A percentile compares a stretch with the other conserved stretches of the same genome.
Evolutionary conservation across 2,329 filamentous ascomycete species (phyloP).

Genomic region (Alternaria triticina): DNA sequence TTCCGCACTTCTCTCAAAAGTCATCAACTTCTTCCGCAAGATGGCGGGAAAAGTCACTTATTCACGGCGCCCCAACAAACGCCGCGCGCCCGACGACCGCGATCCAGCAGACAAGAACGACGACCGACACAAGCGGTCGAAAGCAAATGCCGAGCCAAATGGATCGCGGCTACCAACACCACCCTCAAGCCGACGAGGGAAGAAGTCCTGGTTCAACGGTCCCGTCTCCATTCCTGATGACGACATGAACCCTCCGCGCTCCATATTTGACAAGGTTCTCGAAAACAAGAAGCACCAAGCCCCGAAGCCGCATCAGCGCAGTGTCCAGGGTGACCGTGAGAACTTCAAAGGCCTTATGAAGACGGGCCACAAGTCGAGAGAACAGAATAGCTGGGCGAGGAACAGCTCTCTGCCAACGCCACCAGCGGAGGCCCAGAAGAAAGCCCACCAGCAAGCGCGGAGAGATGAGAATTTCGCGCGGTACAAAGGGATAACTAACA

Average conservation of each 20-base stretch:
- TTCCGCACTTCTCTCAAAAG: slow-evolving; percentile 11
- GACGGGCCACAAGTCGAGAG: slow-evolving; percentile 5
- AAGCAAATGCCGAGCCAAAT: slow-evolving; percentile 14
- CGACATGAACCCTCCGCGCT: slow-evolving; percentile 9
- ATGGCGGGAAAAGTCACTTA: slow-evolving; percentile 29
- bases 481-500: not conserved
- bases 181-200: not conserved
- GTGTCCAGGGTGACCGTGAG: slow-evolving; percentile 16
- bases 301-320: slow-evolving; percentile 6
- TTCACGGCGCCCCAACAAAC: slow-evolving; percentile 22
- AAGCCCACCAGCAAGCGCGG: slow-evolving; percentile 8
- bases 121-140: slow-evolving; percentile 22
- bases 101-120: slow-evolving; percentile 13
- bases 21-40: slow-evolving; percentile 7
- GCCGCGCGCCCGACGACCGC: slow-evolving; percentile 7
- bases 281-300: slow-evolving; percentile 9
- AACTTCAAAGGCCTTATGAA: slow-evolving; percentile 21
- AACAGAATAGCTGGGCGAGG: slow-evolving; percentile 4
- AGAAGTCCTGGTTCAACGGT: slow-evolving; percentile 18
- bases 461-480: not conserved
- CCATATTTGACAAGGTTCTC: slow-evolving; percentile 24
- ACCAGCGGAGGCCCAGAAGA: slow-evolving; percentile 23
- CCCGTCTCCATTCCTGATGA: slow-evolving; percentile 25
- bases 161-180: slow-evolving; percentile 7
- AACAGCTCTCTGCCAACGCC: slow-evolving; percentile 29